These are phyloP conservation scores for Fusarium equiseti DNA, from an alignment of 2,329 filamentous ascomycete species.

Conservation along the genomic window DNA sequence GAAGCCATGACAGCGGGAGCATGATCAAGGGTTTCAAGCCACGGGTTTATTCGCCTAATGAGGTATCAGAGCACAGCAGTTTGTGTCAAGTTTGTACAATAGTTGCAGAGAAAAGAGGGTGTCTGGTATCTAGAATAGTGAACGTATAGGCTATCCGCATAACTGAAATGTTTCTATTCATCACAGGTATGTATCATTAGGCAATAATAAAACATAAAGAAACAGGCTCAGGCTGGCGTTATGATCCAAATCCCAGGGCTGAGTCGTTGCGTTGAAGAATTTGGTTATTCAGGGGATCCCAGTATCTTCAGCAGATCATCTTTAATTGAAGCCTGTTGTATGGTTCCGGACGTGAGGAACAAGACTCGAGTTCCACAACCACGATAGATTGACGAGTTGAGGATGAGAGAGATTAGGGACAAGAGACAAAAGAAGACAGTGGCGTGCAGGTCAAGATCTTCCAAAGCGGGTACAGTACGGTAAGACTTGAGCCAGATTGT, in stretches of 20 bases:
- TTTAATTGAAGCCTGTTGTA: neutral
- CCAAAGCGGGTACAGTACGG: neutral
- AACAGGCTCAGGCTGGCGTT: neutral
- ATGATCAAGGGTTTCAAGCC: constrained; percentile 21
- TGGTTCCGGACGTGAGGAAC: constrained; percentile 6
- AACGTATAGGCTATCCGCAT: neutral
- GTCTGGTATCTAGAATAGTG: neutral
- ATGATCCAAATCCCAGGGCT: neutral
- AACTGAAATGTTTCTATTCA: neutral
- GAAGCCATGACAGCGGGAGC: constrained; percentile 24
- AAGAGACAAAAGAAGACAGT: neutral
- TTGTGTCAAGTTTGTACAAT: constrained; percentile 24
- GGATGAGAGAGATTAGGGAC: neutral
- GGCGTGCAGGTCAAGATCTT: neutral
- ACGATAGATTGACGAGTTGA: neutral
- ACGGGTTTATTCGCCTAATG: constrained; percentile 15
- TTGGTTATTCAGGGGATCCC: constrained; percentile 1
- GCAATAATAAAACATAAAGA: neutral
- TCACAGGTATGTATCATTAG: neutral
- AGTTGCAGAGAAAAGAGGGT: neutral
- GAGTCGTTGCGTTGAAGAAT: neutral
- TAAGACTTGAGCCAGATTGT: neutral
- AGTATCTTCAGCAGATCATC: constrained; percentile 2
- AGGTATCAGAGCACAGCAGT: constrained; percentile 14
- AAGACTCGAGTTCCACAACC: neutral